Evolutionary conservation across 2,329 filamentous ascomycete species (phyloP).

Genomic region (Fusarium coicis): DNA sequence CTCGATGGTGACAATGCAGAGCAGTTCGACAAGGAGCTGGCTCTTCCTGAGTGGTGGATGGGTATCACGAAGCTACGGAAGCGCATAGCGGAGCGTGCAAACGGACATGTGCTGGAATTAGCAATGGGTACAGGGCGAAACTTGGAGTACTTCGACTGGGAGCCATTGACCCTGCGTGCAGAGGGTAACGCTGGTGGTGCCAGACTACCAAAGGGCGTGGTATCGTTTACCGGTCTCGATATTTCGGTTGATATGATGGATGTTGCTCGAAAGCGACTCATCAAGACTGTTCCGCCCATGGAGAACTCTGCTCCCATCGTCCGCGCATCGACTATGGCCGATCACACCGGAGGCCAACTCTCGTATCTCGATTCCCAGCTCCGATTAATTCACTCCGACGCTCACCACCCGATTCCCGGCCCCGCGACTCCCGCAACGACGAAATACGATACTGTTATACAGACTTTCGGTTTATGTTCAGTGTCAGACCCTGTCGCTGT

Average conservation of each 20-base stretch:
- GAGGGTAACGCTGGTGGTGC: constrained; percentile 9
- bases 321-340: constrained; percentile 48
- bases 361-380: constrained; percentile 56
- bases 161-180: constrained; percentile 47
- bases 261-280: constrained; percentile 65
- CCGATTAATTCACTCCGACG: constrained; percentile 62
- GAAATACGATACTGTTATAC: constrained; percentile 71
- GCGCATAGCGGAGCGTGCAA: constrained; percentile 58
- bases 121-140: constrained; percentile 73
- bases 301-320: constrained; percentile 47
- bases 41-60: constrained; percentile 66
- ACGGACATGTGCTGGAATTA: constrained; percentile 70
- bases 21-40: constrained; percentile 68
- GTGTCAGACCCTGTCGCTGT: constrained; percentile 66
- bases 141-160: constrained; percentile 68
- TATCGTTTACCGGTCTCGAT: constrained; percentile 71
- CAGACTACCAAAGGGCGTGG: constrained; percentile 48
- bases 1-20: constrained; percentile 60
- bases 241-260: constrained; percentile 70
- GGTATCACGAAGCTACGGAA: constrained; percentile 64
- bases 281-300: constrained; percentile 55
- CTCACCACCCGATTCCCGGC: constrained; percentile 55
- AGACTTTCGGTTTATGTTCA: constrained; percentile 74
- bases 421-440: constrained; percentile 48
- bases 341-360: constrained; percentile 50